These are phyloP conservation scores for Pythium guiyangense DNA, from an alignment of 352 stramenopile genomes.

Conservation along the genomic window DNA sequence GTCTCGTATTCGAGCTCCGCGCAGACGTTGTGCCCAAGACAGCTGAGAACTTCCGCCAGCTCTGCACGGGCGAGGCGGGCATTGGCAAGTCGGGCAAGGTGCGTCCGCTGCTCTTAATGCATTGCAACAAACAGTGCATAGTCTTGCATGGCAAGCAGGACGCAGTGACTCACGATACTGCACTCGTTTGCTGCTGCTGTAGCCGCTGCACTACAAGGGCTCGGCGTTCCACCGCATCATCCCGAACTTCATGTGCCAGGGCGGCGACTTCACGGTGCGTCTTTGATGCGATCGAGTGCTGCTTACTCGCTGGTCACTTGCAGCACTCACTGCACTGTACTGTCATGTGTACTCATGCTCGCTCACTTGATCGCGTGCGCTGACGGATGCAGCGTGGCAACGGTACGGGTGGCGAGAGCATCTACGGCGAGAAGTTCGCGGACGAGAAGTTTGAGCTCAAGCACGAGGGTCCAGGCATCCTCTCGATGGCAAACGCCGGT, in stretches of 20 bases:
- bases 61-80: slow-evolving; percentile 97
- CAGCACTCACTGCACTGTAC: too few relatives aligned
- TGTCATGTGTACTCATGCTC: background rate
- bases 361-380: too few relatives aligned
- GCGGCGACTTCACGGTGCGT: slow-evolving; percentile 94
- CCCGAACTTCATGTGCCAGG: slow-evolving; percentile 94
- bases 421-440: slow-evolving; percentile 94
- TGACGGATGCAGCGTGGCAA: slow-evolving; percentile 75
- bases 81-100: slow-evolving; percentile 68
- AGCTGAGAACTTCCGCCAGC: slow-evolving; percentile 96
- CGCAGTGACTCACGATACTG: background rate
- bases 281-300: slow-evolving; percentile 16
- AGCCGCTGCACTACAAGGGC: slow-evolving; percentile 84
- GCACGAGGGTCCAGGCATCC: slow-evolving; percentile 86
- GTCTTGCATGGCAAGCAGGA: too few relatives aligned
- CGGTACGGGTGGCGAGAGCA: slow-evolving; percentile 87
- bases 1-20: slow-evolving; percentile 90
- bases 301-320: background rate
- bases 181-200: background rate
- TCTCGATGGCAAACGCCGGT: slow-evolving; percentile 97
- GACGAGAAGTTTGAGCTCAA: slow-evolving; percentile 96
- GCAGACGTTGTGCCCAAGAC: slow-evolving; percentile 97
- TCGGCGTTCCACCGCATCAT: slow-evolving; percentile 92
- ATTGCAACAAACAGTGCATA: too few relatives aligned
- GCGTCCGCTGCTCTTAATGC: too few relatives aligned